Conservation (phyloP, 2,329 filamentous ascomycete species). For the Trichoderma semiorbis region DNA sequence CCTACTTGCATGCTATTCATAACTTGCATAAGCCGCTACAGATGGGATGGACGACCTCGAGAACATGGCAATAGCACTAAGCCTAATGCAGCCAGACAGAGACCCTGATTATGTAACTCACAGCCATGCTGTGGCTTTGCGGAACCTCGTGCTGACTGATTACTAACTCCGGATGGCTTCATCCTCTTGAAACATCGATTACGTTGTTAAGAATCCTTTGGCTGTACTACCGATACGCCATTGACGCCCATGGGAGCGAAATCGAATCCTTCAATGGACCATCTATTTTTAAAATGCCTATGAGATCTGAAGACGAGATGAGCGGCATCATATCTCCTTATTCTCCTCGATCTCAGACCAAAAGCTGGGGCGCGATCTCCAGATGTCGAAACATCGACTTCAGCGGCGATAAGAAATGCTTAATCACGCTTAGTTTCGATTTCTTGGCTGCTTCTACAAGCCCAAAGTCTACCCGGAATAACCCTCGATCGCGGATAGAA, state of each 20-base stretch:
- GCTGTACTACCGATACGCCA: neutral
- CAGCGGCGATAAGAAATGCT: neutral
- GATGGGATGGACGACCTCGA: neutral
- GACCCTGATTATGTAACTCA: neutral
- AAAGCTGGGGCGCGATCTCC: neutral
- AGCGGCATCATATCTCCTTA: neutral
- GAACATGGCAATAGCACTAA: neutral
- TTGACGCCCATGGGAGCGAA: neutral
- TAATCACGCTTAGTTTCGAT: neutral
- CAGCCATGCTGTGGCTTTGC: neutral
- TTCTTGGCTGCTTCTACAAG: neutral
- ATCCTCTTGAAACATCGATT: neutral
- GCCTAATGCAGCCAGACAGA: neutral
- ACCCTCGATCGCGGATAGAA: neutral
- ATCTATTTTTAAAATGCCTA: neutral
- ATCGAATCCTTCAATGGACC: neutral
- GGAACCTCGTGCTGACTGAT: neutral
- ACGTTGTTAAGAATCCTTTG: neutral
- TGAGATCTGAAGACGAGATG: neutral
- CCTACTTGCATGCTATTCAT: neutral
- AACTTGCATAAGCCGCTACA: neutral
- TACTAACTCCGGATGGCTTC: neutral
- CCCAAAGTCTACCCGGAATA: neutral
- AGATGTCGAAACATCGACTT: neutral
- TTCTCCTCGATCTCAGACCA: neutral